Conservation (phyloP, 495 filamentous ascomycete genomes). For the Stereocaulon alpinum region DNA sequence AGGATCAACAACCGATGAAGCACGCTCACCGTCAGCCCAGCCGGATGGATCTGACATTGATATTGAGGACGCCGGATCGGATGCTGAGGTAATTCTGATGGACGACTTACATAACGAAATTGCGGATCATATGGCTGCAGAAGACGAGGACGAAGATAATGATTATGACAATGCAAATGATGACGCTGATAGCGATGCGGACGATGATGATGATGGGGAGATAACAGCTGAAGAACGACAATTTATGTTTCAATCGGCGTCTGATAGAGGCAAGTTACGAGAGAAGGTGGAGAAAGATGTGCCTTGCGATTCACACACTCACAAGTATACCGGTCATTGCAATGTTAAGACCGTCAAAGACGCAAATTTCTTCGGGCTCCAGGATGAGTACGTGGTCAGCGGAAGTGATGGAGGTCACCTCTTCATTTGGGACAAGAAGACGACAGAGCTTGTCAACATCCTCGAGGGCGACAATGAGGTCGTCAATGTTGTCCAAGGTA, state of each 20-base stretch:
- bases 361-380: conserved; percentile 59
- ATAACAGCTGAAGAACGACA: conserved; percentile 23
- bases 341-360: conserved; percentile 70
- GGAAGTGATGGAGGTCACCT: conserved; percentile 60
- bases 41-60: conserved; percentile 15
- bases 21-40: neutral
- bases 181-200: conserved; percentile 27
- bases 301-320: conserved; percentile 48
- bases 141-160: conserved; percentile 27
- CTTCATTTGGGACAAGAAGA: conserved; percentile 63
- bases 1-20: neutral
- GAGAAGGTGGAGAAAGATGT: conserved; percentile 43
- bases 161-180: conserved; percentile 29
- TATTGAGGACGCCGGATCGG: conserved; percentile 20
- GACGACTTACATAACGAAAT: conserved; percentile 27
- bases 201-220: conserved; percentile 28
- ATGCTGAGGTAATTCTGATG: conserved; percentile 20
- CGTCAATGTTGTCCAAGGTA: conserved; percentile 63
- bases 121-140: conserved; percentile 25
- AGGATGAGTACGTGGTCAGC: conserved; percentile 67
- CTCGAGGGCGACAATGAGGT: conserved; percentile 62
- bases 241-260: conserved; percentile 31
- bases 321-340: conserved; percentile 56
- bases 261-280: conserved; percentile 29
- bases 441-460: conserved; percentile 53